These are phyloP conservation scores for Albifimbria verrucaria DNA, from an alignment of 2,329 filamentous ascomycete species.

Conservation along the genomic window DNA sequence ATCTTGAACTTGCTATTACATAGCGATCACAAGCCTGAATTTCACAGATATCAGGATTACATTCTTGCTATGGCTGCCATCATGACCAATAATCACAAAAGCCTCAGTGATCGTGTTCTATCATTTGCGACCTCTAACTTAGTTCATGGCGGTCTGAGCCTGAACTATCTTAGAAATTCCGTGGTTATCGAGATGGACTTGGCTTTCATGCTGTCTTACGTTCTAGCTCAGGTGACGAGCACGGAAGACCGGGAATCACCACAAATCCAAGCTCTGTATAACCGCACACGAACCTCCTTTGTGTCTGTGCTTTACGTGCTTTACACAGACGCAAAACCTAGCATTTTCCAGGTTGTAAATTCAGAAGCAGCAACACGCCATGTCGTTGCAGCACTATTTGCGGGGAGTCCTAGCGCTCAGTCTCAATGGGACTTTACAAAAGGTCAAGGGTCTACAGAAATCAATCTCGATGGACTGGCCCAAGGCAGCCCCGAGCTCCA, in stretches of 20 bases:
- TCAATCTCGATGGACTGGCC: background rate
- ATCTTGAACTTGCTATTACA: background rate
- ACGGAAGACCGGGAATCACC: background rate
- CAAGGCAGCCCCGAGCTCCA: background rate
- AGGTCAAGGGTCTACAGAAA: background rate
- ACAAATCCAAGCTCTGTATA: background rate
- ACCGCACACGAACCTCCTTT: background rate
- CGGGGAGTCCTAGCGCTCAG: background rate
- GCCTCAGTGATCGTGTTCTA: background rate
- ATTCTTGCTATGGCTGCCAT: background rate
- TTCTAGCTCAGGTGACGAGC: background rate
- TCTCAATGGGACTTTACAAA: background rate
- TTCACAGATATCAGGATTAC: background rate
- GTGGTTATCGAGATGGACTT: background rate
- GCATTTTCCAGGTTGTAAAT: background rate
- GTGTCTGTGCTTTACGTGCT: background rate
- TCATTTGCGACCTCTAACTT: background rate
- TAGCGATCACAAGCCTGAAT: background rate
- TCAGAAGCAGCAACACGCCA: background rate
- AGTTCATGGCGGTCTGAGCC: background rate
- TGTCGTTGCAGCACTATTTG: background rate
- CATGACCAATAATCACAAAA: background rate
- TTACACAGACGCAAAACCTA: background rate
- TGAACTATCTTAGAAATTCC: background rate
- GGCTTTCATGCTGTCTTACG: background rate